Evolutionary conservation across 116 monocot species (phyloP), one percentile per base, ranked within the genome.

Genomic region (Papilionanthe hybrid): DNA sequence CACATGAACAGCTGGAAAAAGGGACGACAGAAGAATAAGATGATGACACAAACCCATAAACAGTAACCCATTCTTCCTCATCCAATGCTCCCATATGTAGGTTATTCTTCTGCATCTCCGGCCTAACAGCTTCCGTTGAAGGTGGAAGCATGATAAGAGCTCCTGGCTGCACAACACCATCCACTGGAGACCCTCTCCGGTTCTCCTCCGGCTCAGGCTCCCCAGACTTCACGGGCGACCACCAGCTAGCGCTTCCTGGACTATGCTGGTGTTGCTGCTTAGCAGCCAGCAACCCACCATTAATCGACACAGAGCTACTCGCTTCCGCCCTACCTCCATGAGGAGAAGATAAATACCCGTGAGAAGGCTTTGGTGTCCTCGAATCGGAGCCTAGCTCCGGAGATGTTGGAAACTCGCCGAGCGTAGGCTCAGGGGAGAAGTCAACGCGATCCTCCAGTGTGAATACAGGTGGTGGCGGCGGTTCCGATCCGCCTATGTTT

Each of bases 61-160:
- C 97, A 82, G 94, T 92, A 71, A 97, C 88, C 97, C 97, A 97
- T 78, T 94, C 97, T 76, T 97, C 94, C 72, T 90, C 92, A 47
- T 94, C 87, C 49, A 89, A 43, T 42, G 79, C 77, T 27, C 87
- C 86, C 32, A 63, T 57, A 5, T 74, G 78, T 45, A 83, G 27
- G 79, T 75, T 78, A 50, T 82, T 85, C 72, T 79, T 84, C 66
- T 75, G 83, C 79, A 82, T 53, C 88, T 90, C 96, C 3, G 92
- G 93, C 85, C 89, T 87, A 53, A 81, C 92, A 7, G 90, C 92
- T 81, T 96, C 93, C 82, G 84, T 86, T 18, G 85, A 87, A 0
- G 93, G 92, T 10, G 96, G 96, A 17, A 96, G 84, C 82, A 72
- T 89, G 20, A 96, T 78, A 60, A 90, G 56, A 44, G 86, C 86